These are phyloP conservation scores for Sergeia podlipaevii DNA, from an alignment of 208 protist genomes.

Conservation along the genomic window DNA sequence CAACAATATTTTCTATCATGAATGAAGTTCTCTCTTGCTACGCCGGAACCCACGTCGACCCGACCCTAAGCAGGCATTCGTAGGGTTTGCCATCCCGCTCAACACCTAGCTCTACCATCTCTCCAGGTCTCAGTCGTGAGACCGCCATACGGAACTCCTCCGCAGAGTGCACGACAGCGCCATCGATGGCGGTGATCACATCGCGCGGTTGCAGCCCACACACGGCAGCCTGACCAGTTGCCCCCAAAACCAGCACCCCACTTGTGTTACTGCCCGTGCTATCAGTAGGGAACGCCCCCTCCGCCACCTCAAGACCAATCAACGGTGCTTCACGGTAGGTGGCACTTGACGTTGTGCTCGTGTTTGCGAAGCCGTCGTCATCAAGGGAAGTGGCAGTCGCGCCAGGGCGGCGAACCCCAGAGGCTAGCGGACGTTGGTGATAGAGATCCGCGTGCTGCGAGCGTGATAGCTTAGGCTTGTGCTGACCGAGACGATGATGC, in stretches of 20 bases:
- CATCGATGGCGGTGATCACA: conserved; percentile 41
- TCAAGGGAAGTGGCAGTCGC: no score
- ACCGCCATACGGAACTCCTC: conserved; percentile 44
- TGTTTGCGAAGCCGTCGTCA: no score
- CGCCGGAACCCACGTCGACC: not conserved
- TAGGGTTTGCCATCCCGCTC: conserved; percentile 47
- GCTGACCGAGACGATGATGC: no score
- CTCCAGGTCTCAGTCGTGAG: conserved; percentile 19
- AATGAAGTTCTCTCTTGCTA: no score
- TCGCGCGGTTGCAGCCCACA: conserved; percentile 62
- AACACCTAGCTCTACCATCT: conserved; percentile 34
- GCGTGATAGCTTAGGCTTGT: no score
- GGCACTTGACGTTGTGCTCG: no score
- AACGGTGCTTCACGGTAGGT: conserved; percentile 17
- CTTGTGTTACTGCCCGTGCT: conserved; percentile 37
- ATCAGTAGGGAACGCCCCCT: no score
- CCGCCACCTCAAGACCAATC: conserved; percentile 58
- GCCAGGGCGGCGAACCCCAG: no score
- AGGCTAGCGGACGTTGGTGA: no score
- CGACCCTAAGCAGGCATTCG: no score
- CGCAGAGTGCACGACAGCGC: conserved; percentile 24
- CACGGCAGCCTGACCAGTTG: conserved; percentile 42
- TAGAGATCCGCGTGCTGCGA: no score
- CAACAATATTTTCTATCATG: no score
- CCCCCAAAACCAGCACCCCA: conserved; percentile 64